These are phyloP conservation scores for Dactylellina drechsleri DNA, from an alignment of 2,329 filamentous ascomycete genomes.

Conservation along the genomic window DNA sequence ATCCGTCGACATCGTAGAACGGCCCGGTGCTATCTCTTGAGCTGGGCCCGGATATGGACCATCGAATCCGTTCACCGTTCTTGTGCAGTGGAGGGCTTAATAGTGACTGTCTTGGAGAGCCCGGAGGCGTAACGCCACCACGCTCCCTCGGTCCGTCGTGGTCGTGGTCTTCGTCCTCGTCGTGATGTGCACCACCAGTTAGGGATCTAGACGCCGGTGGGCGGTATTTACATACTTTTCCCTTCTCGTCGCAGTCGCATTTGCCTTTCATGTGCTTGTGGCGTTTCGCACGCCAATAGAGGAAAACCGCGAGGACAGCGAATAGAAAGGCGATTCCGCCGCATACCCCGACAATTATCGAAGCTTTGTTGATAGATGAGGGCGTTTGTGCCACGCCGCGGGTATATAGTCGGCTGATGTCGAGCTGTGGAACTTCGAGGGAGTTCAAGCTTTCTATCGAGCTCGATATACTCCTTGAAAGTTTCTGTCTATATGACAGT, in stretches of 20 bases:
- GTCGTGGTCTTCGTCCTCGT: constrained; percentile 25
- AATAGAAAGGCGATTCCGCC: constrained; percentile 40
- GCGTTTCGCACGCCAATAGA: constrained; percentile 34
- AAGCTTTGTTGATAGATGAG: constrained; percentile 38
- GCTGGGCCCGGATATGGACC: constrained; percentile 23
- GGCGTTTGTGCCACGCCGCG: constrained; percentile 6
- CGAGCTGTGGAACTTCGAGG: neutral
- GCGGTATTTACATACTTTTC: constrained; percentile 41
- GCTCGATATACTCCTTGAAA: constrained; percentile 12
- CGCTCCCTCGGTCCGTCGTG: constrained; percentile 12
- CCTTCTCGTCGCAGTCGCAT: constrained; percentile 48
- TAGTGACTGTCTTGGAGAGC: constrained; percentile 35
- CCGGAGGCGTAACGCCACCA: constrained; percentile 31
- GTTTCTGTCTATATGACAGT: constrained; percentile 10
- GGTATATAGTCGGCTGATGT: constrained; percentile 14
- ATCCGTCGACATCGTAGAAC: constrained; percentile 49
- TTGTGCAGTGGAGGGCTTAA: constrained; percentile 16
- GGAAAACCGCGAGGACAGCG: constrained; percentile 25
- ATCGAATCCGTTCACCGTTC: constrained; percentile 6
- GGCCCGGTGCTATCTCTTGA: constrained; percentile 27
- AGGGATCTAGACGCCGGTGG: neutral
- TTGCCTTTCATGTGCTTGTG: constrained; percentile 29
- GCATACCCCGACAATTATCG: constrained; percentile 46
- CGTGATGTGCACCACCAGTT: constrained; percentile 7
- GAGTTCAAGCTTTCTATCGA: constrained; percentile 15